These are phyloP conservation scores for Physcomitrellopsis africana DNA, from an alignment of 225 moss, liverwort and hornwort genomes.

Conservation along the genomic window DNA sequence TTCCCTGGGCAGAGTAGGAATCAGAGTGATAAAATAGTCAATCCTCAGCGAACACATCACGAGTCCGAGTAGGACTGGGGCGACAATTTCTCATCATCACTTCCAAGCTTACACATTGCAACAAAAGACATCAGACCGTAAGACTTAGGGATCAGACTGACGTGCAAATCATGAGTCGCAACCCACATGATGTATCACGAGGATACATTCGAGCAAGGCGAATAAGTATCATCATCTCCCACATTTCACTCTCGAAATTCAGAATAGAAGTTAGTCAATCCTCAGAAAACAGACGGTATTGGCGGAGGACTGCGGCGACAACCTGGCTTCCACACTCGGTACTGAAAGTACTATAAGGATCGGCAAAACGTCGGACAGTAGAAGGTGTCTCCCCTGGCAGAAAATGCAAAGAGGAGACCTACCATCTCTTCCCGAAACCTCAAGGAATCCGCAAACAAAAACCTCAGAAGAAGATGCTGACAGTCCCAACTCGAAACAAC, in stretches of 20 bases:
- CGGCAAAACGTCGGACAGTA: too few species aligned
- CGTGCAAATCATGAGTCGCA: constrained; percentile 63
- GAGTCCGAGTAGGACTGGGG: constrained; percentile 46
- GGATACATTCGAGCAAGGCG: constrained; percentile 37
- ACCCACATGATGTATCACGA: constrained; percentile 38
- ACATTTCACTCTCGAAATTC: background rate
- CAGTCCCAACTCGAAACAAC: too few species aligned
- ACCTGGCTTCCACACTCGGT: background rate
- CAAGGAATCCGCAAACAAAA: too few species aligned
- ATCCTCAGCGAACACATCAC: constrained; percentile 34
- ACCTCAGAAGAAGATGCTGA: too few species aligned
- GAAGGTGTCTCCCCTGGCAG: too few species aligned
- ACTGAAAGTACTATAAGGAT: too few species aligned
- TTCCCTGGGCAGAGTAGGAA: background rate
- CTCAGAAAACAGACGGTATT: constrained; percentile 38
- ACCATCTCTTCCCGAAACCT: too few species aligned
- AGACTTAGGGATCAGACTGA: constrained; percentile 47
- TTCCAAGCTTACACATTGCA: background rate
- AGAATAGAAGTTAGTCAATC: constrained; percentile 42
- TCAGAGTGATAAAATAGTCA: constrained; percentile 31
- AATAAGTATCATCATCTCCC: constrained; percentile 39
- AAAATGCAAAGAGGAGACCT: too few species aligned
- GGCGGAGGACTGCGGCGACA: constrained; percentile 69
- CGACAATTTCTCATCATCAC: constrained; percentile 62
- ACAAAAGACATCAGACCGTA: too few species aligned